Evolutionary conservation across 2,329 filamentous ascomycete species (phyloP), one percentile per base, ranked within the genome.

Genomic region (Bipolaris sorokiniana): DNA sequence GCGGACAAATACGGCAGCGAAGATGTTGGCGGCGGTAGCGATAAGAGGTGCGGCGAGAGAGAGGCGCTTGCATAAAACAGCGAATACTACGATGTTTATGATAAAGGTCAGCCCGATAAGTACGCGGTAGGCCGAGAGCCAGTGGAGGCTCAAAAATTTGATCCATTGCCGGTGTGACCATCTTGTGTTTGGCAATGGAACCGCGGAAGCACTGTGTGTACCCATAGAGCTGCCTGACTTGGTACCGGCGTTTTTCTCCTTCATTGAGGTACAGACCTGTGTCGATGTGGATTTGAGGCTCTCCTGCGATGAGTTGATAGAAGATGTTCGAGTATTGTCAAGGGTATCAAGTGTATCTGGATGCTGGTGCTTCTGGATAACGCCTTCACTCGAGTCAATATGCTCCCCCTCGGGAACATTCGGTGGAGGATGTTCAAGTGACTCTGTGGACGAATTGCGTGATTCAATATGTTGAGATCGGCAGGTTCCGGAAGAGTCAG

Each of bases 21-120:
- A 58, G 40, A 77, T 56, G 56, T 80, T 79, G 48, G 68, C 54
- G 2, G 75, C 70, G 4, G 73, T 69, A 3, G 70, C 72, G 15
- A 70, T 70, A 2, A 70, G 58, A 5, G 56, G n/a, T 3, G 37
- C 33, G 5, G 58, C 20, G 1, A 54, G 51, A 3, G 50, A n/a
- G 9, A 56, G 3, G 5, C 15, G 33, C 22, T 33, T 31, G 15
- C 20, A 2, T 15, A 48, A n/a, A 5, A 42, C 15, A 4, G 37
- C 36, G 10, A 63, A 15, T 1, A 58, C 38, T 5, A 42, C 38
- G 2, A 59, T 3, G 20, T 69, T 69, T n/a, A 55, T 18, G 13
- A 49, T 1, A 4, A 66, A 44, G 9, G 61, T 53, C 3, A 58
- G 18, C 2, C 23, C 45, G 1, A 65, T 62, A 10, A 69, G 54